Evolutionary conservation across 345 rosid genomes (phyloP).

Genomic region (Eucalyptus tenuipes): DNA sequence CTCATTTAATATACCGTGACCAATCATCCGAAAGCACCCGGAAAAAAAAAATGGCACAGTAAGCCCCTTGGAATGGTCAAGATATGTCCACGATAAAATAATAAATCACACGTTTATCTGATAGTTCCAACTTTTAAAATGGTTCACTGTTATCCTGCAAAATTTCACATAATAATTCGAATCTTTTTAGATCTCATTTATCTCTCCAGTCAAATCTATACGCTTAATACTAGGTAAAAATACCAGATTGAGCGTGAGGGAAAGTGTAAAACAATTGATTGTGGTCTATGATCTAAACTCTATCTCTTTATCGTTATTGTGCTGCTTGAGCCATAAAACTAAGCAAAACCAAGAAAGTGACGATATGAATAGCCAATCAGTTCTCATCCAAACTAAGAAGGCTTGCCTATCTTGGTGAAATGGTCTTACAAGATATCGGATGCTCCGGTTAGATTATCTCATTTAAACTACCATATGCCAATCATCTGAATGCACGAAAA

Average conservation of each 20-base stretch:
- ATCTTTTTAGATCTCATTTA: too few species aligned
- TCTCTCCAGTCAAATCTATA: too few species aligned
- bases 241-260: rapidly evolving
- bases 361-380: background rate
- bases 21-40: background rate
- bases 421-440: background rate
- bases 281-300: background rate
- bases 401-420: background rate
- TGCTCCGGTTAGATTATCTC: background rate
- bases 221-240: too few species aligned
- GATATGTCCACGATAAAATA: background rate
- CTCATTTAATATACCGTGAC: background rate
- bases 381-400: background rate
- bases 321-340: background rate
- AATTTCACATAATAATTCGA: too few species aligned
- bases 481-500: background rate
- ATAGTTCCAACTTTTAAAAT: too few species aligned
- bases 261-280: too few species aligned
- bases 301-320: background rate
- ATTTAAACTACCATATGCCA: background rate
- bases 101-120: too few species aligned
- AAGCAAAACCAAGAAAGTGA: background rate
- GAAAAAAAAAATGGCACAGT: background rate
- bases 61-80: background rate
- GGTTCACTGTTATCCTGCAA: too few species aligned